These are phyloP conservation scores for Symbiodinium natans DNA, from an alignment of 73 alveolate species.

Conservation along the genomic window DNA sequence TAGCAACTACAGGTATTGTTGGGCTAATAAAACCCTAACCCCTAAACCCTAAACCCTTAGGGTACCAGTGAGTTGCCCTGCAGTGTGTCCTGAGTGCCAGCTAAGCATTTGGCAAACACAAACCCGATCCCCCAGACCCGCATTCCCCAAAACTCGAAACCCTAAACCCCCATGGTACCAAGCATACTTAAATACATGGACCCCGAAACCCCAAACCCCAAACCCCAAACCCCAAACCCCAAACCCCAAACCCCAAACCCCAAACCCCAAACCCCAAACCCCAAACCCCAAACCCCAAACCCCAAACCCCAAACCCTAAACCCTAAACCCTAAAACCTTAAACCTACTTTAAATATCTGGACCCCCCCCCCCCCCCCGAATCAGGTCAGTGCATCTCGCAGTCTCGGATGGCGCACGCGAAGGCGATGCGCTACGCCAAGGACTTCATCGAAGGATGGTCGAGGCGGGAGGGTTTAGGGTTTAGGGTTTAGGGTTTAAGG, in stretches of 20 bases:
- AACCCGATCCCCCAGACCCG: neutral
- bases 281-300: neutral
- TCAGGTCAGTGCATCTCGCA: neutral
- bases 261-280: too few species aligned
- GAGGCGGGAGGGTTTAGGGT: neutral
- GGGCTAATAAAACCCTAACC: too few species aligned
- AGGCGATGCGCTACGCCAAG: neutral
- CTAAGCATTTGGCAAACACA: too few species aligned
- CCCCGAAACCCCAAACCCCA: too few species aligned
- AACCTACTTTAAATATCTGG: neutral
- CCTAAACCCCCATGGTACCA: neutral
- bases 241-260: too few species aligned
- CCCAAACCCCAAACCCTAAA: neutral
- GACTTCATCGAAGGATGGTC: neutral
- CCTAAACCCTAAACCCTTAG: too few species aligned
- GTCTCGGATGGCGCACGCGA: neutral
- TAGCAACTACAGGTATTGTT: too few species aligned
- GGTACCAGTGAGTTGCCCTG: too few species aligned
- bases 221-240: too few species aligned
- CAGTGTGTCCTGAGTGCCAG: too few species aligned
- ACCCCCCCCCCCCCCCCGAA: neutral
- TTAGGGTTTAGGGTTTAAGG: neutral
- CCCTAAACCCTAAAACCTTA: too few species aligned
- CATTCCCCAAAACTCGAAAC: neutral
- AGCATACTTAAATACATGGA: too few species aligned